Conservation (phyloP, 805 yeast genomes). For the Barnettozyma pratensis region DNA sequence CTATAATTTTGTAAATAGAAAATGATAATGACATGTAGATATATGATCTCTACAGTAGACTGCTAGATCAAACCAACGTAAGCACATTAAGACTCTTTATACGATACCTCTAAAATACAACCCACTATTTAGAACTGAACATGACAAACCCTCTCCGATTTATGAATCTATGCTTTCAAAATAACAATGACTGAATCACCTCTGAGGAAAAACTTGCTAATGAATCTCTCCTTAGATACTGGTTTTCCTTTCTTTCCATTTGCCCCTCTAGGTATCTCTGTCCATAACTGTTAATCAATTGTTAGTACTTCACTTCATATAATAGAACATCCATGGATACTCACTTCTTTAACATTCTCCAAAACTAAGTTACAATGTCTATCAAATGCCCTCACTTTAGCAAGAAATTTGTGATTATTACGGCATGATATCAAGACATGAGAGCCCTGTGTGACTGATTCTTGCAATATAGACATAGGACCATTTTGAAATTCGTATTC, state of each 20-base stretch:
- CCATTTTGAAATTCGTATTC: slow-evolving; percentile 89
- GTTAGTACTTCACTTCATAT: background rate
- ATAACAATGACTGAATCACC: slow-evolving; percentile 94
- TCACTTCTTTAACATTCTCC: slow-evolving; percentile 78
- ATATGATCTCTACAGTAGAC: background rate
- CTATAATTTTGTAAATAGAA: slow-evolving; percentile 1
- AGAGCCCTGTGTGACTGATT: slow-evolving; percentile 67
- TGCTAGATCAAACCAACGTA: background rate
- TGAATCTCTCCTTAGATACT: slow-evolving; percentile 68
- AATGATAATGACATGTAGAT: background rate
- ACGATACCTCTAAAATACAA: no score
- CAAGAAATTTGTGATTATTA: slow-evolving; percentile 88
- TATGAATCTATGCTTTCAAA: slow-evolving; percentile 36
- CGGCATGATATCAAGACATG: slow-evolving; percentile 86
- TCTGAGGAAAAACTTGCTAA: slow-evolving; percentile 84
- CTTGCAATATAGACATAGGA: slow-evolving; percentile 84
- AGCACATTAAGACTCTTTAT: background rate
- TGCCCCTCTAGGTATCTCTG: slow-evolving; percentile 52
- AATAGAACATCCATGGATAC: background rate
- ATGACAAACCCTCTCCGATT: background rate
- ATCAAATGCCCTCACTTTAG: slow-evolving; percentile 90
- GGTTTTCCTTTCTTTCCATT: slow-evolving; percentile 70
- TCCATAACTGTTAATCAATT: slow-evolving; percentile 41
- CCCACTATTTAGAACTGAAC: background rate
- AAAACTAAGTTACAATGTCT: slow-evolving; percentile 92